Base-by-base conservation (phyloP, 495 filamentous ascomycete species). In the Talaromyces nanjingensis region DNA sequence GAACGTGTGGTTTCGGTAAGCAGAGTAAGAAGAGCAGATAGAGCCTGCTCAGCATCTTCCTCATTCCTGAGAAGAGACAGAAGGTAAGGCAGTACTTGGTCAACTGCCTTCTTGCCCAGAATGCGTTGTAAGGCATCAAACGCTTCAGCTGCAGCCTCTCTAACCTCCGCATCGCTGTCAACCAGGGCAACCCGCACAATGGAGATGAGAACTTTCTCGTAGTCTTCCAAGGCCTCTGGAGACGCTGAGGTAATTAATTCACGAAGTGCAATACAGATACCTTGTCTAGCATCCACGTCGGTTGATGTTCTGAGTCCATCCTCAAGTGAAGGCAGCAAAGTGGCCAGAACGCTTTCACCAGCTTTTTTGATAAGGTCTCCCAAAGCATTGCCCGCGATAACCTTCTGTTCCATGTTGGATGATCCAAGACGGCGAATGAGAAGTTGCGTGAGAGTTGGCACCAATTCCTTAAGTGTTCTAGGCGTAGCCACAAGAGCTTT, bases 331-430 rank as follows among this genome's bases (percentile, higher is more conserved):
- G 94, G 94, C 59, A 98, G 77, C 63, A 98, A 77, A 55, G 86
- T 96, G 12, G 92, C 84, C 64, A 98, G 76, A 59, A 98, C 92
- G 60, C 91, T 89, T 70, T 98, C 94, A 61, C 94, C 94, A 67
- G 93, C 93, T 76, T 96, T 98, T 65, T 94, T 86, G 68, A 98
- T 98, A 29, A 98, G 81, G 71, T 98, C 94, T 67, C 94, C 96
- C 58, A 98, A 81, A 11, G 94, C 92, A 72, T 98, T 98, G 69
- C 93, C 92, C 57, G 94, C 96, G 78, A 98, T 98, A 64, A 96
- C 89, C 77, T 96, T 97, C 73, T 98, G 94, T 74, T 98, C 94
- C 88, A 96, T 91, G 70, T 97, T 98, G 3, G 92, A 89, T 67
- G 91, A 97, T 61, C 91, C 94, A 42, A 98, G 87, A 39, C 94